phyloP scores from a whole-genome alignment of 73 alveolate species.

The Paramecium pentaurelia region DNA sequence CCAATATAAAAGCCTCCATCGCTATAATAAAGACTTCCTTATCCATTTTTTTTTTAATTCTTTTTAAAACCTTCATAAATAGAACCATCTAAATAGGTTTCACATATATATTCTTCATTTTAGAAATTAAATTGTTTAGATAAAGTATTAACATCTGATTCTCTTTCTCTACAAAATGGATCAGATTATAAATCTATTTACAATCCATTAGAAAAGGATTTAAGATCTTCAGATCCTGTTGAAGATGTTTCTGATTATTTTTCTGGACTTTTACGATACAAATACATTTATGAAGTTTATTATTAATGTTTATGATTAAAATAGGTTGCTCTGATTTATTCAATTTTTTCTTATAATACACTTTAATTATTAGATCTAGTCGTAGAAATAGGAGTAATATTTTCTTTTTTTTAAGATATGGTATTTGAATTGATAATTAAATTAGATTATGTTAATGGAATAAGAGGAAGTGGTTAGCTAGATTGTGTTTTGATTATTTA shows the following conservation, averaged over 20 bases:
- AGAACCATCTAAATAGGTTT: conserved; percentile 20
- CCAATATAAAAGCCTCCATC: conserved; percentile 41
- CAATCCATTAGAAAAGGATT: neutral
- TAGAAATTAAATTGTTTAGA: neutral
- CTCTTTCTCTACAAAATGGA: neutral
- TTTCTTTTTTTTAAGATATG: neutral
- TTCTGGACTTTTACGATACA: neutral
- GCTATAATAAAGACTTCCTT: neutral
- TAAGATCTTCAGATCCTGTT: neutral
- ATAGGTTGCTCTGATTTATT: neutral
- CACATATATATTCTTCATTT: conserved; percentile 27
- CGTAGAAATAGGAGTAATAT: neutral
- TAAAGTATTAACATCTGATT: neutral
- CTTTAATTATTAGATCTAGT: neutral
- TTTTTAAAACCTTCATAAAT: conserved; percentile 39
- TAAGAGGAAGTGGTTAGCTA: neutral
- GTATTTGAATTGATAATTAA: neutral
- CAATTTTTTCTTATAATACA: neutral
- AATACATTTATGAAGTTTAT: neutral
- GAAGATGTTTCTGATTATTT: neutral
- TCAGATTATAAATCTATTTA: conserved; percentile 1
- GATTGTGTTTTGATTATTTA: neutral
- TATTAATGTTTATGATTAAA: neutral
- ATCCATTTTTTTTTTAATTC: neutral
- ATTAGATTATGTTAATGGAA: neutral